Evolutionary conservation across 208 protist species (phyloP).

Genomic region (Vickermania spadyakhi): DNA sequence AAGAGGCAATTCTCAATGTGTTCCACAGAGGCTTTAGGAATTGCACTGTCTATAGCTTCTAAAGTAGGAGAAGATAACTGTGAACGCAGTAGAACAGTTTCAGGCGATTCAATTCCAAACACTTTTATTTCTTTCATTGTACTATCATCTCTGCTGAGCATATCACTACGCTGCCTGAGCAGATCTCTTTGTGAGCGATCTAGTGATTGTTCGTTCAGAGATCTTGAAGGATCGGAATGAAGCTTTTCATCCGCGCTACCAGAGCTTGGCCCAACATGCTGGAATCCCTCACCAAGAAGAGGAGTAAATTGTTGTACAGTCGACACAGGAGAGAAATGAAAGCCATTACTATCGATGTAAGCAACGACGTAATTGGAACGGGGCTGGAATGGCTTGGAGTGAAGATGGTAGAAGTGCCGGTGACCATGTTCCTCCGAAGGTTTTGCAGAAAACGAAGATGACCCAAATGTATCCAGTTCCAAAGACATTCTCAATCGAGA

Average conservation of each 20-base stretch:
- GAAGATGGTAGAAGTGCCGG: slow-evolving; percentile 55
- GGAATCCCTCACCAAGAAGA: slow-evolving; percentile 8
- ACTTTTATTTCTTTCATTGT: slow-evolving; percentile 41
- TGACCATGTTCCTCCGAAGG: slow-evolving; percentile 11
- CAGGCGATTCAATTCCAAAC: slow-evolving; percentile 29
- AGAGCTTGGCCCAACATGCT: not conserved
- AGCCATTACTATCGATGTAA: slow-evolving; percentile 28
- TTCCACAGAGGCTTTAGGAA: not conserved
- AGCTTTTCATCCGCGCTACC: not conserved
- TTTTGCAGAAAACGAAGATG: slow-evolving; percentile 29
- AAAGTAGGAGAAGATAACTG: slow-evolving; percentile 30
- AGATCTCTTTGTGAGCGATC: slow-evolving; percentile 64
- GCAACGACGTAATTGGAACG: slow-evolving; percentile 66
- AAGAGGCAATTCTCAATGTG: slow-evolving; percentile 60
- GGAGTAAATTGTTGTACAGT: slow-evolving; percentile 51
- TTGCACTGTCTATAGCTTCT: slow-evolving; percentile 8
- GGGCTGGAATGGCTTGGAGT: slow-evolving; percentile 52
- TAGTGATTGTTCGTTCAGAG: slow-evolving; percentile 32
- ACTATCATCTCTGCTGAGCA: slow-evolving; percentile 55
- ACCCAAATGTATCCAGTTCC: slow-evolving; percentile 68
- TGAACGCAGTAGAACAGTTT: slow-evolving; percentile 44
- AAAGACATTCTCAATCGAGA: slow-evolving; percentile 69
- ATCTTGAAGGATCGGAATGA: slow-evolving; percentile 4
- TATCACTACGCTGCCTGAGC: slow-evolving; percentile 54
- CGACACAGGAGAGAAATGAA: slow-evolving; percentile 62